phyloP scores from a whole-genome alignment of 2,329 filamentous ascomycete species.

The Xylariaceae sp. region DNA sequence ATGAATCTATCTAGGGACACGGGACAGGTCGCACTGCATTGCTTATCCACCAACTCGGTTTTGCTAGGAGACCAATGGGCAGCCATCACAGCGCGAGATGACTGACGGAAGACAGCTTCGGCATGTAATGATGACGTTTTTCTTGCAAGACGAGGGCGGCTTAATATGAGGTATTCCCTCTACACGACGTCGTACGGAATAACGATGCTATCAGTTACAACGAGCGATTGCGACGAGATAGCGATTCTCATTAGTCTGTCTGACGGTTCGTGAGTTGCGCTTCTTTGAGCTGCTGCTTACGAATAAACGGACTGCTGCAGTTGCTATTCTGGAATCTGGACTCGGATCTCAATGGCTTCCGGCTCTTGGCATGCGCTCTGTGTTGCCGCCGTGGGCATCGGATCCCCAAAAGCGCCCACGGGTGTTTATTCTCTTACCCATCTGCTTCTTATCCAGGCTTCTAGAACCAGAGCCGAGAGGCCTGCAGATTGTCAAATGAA shows the following conservation, averaged over 20 bases:
- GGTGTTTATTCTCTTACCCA: background rate
- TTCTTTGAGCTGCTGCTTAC: no score
- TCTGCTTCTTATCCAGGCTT: background rate
- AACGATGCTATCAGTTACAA: background rate
- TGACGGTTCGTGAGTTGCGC: no score
- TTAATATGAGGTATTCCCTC: background rate
- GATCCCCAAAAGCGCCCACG: background rate
- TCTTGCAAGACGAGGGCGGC: background rate
- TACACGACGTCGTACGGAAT: background rate
- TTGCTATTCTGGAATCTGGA: background rate
- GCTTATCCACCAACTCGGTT: background rate
- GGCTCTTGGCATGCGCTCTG: background rate
- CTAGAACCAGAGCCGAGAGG: background rate
- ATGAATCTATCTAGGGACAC: background rate
- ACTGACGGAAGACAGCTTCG: background rate
- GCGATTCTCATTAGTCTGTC: no score
- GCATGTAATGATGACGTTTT: background rate
- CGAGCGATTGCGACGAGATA: background rate
- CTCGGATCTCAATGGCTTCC: background rate
- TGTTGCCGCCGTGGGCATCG: background rate
- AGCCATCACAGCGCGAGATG: background rate
- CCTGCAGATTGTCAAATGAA: background rate
- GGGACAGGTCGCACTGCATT: background rate
- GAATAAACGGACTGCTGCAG: no score
- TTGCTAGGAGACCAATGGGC: background rate